Conservation (phyloP, 2,329 filamentous ascomycete species). For the Penicillium decumbens region DNA sequence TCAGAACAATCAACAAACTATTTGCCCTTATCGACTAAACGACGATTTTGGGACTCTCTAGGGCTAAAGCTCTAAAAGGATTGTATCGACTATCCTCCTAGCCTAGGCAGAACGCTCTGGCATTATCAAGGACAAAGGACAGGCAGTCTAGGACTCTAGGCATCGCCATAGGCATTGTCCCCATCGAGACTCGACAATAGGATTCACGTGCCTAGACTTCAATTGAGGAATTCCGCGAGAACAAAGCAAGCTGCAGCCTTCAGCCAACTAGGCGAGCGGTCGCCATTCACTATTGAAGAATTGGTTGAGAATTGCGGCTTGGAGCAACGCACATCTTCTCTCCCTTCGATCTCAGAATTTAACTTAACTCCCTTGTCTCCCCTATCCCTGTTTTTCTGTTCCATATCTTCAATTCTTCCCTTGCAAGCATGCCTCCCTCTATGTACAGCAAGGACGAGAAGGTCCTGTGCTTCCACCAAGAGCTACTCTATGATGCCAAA, state of each 20-base stretch:
- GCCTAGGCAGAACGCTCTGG: not conserved
- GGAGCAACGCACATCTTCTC: not conserved
- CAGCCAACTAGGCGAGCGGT: not conserved
- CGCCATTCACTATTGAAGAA: not conserved
- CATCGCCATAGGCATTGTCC: not conserved
- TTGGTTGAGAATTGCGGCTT: not conserved
- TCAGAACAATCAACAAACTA: not conserved
- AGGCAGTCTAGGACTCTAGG: not conserved
- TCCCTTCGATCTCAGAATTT: not conserved
- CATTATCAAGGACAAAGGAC: not conserved
- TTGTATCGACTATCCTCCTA: not conserved
- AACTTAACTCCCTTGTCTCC: not conserved
- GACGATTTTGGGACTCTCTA: not conserved
- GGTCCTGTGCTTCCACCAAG: constrained; percentile 94
- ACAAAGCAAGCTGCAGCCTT: not conserved
- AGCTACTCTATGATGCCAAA: constrained; percentile 96
- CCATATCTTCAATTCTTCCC: not conserved
- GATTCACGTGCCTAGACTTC: not conserved
- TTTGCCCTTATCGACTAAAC: not conserved
- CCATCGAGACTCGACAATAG: not conserved
- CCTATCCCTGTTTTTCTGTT: not conserved
- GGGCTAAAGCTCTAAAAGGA: not conserved
- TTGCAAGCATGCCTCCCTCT: constrained; percentile 58
- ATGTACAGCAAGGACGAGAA: constrained; percentile 73
- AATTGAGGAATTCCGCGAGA: not conserved